These are phyloP conservation scores for Gossypium thurberi DNA, from an alignment of 345 rosid genomes.

Conservation along the genomic window DNA sequence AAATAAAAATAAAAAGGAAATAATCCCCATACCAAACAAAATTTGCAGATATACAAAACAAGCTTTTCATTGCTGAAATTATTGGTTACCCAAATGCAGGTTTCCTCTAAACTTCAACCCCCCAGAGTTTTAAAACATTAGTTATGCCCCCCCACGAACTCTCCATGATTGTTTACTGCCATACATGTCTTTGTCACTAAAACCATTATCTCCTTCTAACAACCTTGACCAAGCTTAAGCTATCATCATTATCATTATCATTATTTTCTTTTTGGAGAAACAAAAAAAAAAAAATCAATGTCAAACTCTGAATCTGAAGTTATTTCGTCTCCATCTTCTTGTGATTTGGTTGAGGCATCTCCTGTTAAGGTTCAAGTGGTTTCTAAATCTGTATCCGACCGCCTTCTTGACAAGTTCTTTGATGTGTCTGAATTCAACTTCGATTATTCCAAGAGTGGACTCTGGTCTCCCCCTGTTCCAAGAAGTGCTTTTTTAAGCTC, in stretches of 20 bases:
- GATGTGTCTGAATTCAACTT: slow-evolving; percentile 59
- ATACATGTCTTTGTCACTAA: slow-evolving; percentile 38
- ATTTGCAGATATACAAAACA: neutral
- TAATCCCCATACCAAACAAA: neutral
- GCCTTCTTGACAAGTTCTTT: slow-evolving; percentile 49
- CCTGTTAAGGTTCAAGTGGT: slow-evolving; percentile 41
- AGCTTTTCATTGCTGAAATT: neutral
- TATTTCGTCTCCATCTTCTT: slow-evolving; percentile 27
- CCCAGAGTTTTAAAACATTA: neutral
- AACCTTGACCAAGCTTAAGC: neutral
- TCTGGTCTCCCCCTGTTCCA: slow-evolving; percentile 77
- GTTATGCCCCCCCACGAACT: slow-evolving; percentile 23
- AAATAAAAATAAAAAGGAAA: neutral
- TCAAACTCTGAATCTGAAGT: slow-evolving; percentile 22
- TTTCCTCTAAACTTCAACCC: neutral
- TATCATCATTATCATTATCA: no score
- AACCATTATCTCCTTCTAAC: neutral
- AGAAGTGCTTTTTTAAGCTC: slow-evolving; percentile 54
- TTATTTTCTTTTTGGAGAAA: no score
- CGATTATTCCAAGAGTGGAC: slow-evolving; percentile 48
- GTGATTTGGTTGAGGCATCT: neutral
- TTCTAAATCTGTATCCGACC: slow-evolving; percentile 52
- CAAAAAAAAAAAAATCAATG: slow-evolving; percentile 9
- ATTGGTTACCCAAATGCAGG: slow-evolving; percentile 12
- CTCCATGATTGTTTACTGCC: slow-evolving; percentile 36